Conservation (phyloP, 2,329 filamentous ascomycete species). For the Diaporthe ampelina region DNA sequence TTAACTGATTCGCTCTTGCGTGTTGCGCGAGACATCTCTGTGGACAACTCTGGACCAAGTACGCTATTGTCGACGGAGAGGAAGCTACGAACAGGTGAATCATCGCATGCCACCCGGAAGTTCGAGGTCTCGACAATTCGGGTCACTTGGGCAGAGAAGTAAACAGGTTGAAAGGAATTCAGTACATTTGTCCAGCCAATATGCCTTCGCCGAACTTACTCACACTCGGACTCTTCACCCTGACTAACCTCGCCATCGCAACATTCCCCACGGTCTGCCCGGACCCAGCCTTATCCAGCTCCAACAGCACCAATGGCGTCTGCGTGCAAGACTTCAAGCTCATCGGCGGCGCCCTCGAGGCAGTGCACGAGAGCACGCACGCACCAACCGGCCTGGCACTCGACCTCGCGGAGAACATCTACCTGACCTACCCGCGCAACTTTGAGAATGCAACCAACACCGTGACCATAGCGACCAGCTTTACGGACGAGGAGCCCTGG, state of each 20-base stretch:
- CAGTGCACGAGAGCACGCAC: constrained; percentile 53
- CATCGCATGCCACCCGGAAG: not conserved
- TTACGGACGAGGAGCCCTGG: constrained; percentile 55
- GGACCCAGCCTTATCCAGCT: constrained; percentile 28
- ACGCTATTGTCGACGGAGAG: not conserved
- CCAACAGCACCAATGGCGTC: constrained; percentile 36
- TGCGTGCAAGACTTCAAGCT: constrained; percentile 51
- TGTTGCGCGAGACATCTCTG: not conserved
- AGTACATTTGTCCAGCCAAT: not conserved
- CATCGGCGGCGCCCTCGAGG: constrained; percentile 52
- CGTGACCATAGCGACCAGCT: constrained; percentile 54
- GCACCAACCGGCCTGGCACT: constrained; percentile 56
- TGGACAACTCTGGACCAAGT: not conserved
- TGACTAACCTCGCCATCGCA: not conserved
- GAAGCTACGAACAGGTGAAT: not conserved
- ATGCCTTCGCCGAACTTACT: not conserved
- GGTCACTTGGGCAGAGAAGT: not conserved
- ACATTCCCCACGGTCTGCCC: constrained; percentile 32
- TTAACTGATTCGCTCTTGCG: not conserved
- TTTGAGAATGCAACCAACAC: constrained; percentile 52
- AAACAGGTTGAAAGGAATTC: no score
- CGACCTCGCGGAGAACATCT: constrained; percentile 53
- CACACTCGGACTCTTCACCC: not conserved
- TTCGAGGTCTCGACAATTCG: not conserved
- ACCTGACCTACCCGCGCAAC: constrained; percentile 59